Percentiles rank a stretch among this genome's conserved stretches.
These are phyloP conservation scores for Yamadazyma paraphyllophila DNA, from an alignment of 805 yeast genomes.

Conservation along the genomic window DNA sequence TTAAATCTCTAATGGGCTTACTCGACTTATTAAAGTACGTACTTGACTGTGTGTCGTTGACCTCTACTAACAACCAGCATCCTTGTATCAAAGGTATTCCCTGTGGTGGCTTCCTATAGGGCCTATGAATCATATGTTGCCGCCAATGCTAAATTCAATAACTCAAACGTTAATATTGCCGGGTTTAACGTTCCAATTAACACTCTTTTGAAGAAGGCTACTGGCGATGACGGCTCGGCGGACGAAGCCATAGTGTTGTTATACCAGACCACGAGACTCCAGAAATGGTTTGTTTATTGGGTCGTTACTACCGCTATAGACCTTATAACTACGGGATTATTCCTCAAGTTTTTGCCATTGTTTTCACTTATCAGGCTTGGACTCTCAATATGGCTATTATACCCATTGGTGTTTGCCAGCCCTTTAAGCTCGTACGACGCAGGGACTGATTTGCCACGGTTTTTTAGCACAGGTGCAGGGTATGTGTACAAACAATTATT, in stretches of 20 bases:
- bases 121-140: conserved; percentile 48
- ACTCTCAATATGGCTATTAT: conserved; percentile 59
- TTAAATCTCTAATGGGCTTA: neutral
- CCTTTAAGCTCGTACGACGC: conserved; percentile 4
- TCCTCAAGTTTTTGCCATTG: conserved; percentile 54
- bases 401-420: conserved; percentile 32
- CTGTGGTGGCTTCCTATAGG: conserved; percentile 58
- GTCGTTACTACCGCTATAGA: conserved; percentile 49
- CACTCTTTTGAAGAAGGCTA: conserved; percentile 30
- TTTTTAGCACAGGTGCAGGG: conserved; percentile 33
- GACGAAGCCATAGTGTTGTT: conserved; percentile 12
- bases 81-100: conserved; percentile 35
- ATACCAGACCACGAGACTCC: conserved; percentile 18
- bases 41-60: neutral
- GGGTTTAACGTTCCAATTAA: conserved; percentile 41
- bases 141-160: conserved; percentile 26
- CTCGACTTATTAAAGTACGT: conserved; percentile 4
- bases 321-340: conserved; percentile 40
- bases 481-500: conserved; percentile 25
- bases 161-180: conserved; percentile 30
- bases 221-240: conserved; percentile 15
- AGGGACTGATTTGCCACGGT: conserved; percentile 24
- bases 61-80: conserved; percentile 3
- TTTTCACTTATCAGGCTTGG: conserved; percentile 47
- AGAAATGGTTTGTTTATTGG: conserved; percentile 60